These are phyloP conservation scores for Quercus aquifolioides DNA, from an alignment of 306 rosid genomes.

Conservation along the genomic window DNA sequence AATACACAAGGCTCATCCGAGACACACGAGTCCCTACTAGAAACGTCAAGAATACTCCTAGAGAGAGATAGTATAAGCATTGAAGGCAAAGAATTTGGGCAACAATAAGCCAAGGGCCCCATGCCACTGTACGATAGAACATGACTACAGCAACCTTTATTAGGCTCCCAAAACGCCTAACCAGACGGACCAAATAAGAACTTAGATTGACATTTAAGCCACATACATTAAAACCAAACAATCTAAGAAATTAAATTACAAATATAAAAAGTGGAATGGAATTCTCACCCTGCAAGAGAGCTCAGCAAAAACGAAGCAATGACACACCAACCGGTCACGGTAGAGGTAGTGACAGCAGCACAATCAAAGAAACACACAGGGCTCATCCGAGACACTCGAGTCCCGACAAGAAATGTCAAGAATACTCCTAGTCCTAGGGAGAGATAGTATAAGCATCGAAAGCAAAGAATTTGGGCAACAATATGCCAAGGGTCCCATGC, in stretches of 20 bases:
- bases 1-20: slow-evolving; percentile 83
- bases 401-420: slow-evolving; percentile 68
- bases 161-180: too few relatives aligned
- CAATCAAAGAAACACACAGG: slow-evolving; percentile 91
- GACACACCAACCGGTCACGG: slow-evolving; percentile 86
- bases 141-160: slow-evolving; percentile 39
- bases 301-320: slow-evolving; percentile 73
- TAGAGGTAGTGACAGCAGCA: slow-evolving; percentile 60
- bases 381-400: slow-evolving; percentile 84
- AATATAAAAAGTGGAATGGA: not conserved
- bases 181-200: not conserved
- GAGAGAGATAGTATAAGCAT: slow-evolving; percentile 77
- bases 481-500: slow-evolving; percentile 98
- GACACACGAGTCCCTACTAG: slow-evolving; percentile 88
- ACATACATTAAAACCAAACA: not conserved
- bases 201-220: not conserved
- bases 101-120: slow-evolving; percentile 99
- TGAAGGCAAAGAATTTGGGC: slow-evolving; percentile 90
- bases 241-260: not conserved
- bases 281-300: slow-evolving; percentile 78
- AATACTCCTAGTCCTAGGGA: slow-evolving; percentile 81
- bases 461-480: slow-evolving; percentile 83
- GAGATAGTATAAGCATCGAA: slow-evolving; percentile 79
- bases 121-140: slow-evolving; percentile 90
- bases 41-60: slow-evolving; percentile 63